A percentile compares a stretch with the other conserved stretches of the same genome.
phyloP scores from a whole-genome alignment of 345 rosid genomes.

The Acer saccharum region DNA sequence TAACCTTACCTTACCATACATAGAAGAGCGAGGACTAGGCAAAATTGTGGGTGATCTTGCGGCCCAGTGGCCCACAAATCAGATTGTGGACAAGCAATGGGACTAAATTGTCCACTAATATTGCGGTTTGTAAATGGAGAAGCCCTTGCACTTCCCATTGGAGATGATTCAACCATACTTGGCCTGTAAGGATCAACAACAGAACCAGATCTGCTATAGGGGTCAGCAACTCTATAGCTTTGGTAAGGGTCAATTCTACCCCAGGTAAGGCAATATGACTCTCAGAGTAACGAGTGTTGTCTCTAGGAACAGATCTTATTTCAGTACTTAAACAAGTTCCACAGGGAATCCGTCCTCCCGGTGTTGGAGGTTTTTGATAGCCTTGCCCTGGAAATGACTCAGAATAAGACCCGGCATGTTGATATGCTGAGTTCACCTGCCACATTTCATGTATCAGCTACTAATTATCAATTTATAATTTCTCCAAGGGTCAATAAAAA shows the following conservation, averaged over 20 bases:
- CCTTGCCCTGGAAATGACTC: too few species aligned
- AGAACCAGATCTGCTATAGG: constrained; percentile 7
- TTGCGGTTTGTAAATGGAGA: not conserved
- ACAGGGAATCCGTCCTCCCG: constrained; percentile 10
- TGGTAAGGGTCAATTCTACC: constrained; percentile 7
- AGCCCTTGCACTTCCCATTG: constrained; percentile 4
- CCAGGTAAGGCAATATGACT: constrained; percentile 4
- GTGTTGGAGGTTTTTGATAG: not conserved
- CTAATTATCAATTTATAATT: not conserved
- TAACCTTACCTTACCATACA: constrained; percentile 14
- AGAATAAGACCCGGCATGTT: not conserved
- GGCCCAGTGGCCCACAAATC: constrained; percentile 1
- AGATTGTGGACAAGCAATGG: not conserved
- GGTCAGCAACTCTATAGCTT: not conserved
- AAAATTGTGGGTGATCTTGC: constrained; percentile 2
- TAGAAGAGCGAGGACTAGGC: constrained; percentile 1
- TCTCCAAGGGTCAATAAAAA: too few species aligned
- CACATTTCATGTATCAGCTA: not conserved
- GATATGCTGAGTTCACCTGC: constrained; percentile 18
- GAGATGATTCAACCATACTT: constrained; percentile 16
- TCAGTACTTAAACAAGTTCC: constrained; percentile 7
- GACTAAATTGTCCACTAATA: constrained; percentile 16
- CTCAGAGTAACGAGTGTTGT: not conserved
- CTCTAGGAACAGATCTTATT: constrained; percentile 11
- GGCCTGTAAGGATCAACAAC: not conserved